Evolutionary conservation across 1,284 basidiomycete species (phyloP).

Genomic region (Ustilago vetiveriae): DNA sequence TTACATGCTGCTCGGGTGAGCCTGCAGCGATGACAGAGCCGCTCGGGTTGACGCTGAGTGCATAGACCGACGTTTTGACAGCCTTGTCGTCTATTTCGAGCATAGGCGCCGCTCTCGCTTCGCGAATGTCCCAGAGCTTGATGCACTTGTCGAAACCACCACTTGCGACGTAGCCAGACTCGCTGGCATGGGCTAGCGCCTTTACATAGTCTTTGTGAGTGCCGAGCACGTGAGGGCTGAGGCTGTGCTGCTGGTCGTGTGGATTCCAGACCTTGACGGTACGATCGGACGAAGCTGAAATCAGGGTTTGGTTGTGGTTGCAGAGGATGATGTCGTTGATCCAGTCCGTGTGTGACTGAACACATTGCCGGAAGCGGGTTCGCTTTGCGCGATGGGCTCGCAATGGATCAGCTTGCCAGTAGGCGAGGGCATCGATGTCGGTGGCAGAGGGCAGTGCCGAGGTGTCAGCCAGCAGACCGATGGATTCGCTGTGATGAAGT

Average conservation of each 20-base stretch:
- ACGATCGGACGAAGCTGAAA: slow-evolving; percentile 95
- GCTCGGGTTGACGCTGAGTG: slow-evolving; percentile 72
- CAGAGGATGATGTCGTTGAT: slow-evolving; percentile 93
- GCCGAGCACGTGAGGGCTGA: slow-evolving; percentile 77
- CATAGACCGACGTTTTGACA: slow-evolving; percentile 63
- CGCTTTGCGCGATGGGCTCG: slow-evolving; percentile 23
- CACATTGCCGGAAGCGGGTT: slow-evolving; percentile 52
- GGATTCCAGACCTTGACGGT: slow-evolving; percentile 94
- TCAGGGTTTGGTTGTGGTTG: slow-evolving; percentile 90
- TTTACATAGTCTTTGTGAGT: slow-evolving; percentile 91
- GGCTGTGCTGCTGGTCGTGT: slow-evolving; percentile 74
- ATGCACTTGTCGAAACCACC: slow-evolving; percentile 93
- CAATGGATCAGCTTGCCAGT: slow-evolving; percentile 48
- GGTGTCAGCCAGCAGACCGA: slow-evolving; percentile 26
- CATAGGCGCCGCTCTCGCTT: slow-evolving; percentile 57
- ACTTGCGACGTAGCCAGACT: slow-evolving; percentile 73
- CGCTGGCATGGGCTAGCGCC: slow-evolving; percentile 70
- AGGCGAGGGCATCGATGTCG: slow-evolving; percentile 15
- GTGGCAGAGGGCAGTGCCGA: slow-evolving; percentile 11
- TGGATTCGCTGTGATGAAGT: slow-evolving; percentile 17
- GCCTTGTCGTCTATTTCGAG: slow-evolving; percentile 47
- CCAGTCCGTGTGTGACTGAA: slow-evolving; percentile 78
- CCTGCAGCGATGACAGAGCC: slow-evolving; percentile 86
- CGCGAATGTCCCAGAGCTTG: slow-evolving; percentile 80
- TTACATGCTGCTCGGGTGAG: slow-evolving; percentile 86